Percentiles rank a stretch among this genome's conserved stretches.
These are phyloP conservation scores for Penicillium steckii DNA, from an alignment of 495 filamentous ascomycete genomes.

Conservation along the genomic window DNA sequence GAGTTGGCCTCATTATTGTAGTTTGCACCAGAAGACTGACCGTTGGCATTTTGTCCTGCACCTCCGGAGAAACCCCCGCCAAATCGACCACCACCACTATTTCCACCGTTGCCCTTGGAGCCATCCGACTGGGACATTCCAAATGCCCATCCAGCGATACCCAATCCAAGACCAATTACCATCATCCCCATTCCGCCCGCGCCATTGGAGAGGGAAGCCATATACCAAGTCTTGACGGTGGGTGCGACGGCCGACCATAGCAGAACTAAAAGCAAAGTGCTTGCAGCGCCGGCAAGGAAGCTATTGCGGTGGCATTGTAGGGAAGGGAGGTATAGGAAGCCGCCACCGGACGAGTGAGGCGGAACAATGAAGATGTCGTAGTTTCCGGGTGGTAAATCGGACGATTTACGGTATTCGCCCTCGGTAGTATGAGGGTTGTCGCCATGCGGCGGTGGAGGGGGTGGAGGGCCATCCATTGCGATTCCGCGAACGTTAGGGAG, in stretches of 20 bases:
- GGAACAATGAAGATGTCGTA: constrained; percentile 98
- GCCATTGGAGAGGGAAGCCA: constrained; percentile 57
- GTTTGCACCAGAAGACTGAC: constrained; percentile 18
- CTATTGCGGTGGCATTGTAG: constrained; percentile 82
- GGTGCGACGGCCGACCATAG: constrained; percentile 69
- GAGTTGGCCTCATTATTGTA: constrained; percentile 16
- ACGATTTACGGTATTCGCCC: constrained; percentile 48
- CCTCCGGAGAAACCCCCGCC: constrained; percentile 24
- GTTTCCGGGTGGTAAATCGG: constrained; percentile 72
- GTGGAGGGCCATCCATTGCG: constrained; percentile 53
- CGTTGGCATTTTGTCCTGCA: constrained; percentile 17
- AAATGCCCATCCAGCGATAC: constrained; percentile 71
- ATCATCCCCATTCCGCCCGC: constrained; percentile 57
- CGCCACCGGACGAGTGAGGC: constrained; percentile 83
- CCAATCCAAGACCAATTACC: constrained; percentile 64
- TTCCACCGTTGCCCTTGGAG: constrained; percentile 11
- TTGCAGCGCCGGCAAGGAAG: constrained; percentile 80
- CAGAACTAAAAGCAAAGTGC: constrained; percentile 65
- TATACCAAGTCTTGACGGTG: constrained; percentile 65
- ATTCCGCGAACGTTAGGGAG: background rate
- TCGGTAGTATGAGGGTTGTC: constrained; percentile 56
- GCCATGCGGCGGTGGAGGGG: constrained; percentile 67
- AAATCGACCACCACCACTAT: constrained; percentile 27
- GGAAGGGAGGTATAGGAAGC: constrained; percentile 92
- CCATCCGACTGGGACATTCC: constrained; percentile 61